Conservation (phyloP, 2,329 filamentous ascomycete genomes). For the Monosporascus sp. region DNA sequence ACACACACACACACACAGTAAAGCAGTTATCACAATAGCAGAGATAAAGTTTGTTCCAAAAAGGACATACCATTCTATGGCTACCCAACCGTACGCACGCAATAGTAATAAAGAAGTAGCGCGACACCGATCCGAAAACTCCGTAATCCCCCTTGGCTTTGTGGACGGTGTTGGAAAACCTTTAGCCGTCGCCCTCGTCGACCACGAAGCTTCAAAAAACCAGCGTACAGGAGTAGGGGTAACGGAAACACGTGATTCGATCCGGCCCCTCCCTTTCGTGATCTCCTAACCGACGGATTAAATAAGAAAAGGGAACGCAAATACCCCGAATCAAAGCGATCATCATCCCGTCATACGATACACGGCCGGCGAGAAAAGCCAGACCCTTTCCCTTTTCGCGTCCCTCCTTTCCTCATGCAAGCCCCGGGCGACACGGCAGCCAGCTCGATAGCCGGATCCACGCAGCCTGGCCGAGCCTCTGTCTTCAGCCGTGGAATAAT, state of each 20-base stretch:
- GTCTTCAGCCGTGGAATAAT: conserved; percentile 5
- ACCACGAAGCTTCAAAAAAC: too few relatives aligned
- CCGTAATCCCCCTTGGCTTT: too few relatives aligned
- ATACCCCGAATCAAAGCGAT: neutral
- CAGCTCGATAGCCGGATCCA: neutral
- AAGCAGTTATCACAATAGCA: neutral
- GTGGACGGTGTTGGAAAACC: too few relatives aligned
- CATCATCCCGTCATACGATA: neutral
- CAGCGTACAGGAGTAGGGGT: too few relatives aligned
- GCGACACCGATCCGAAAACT: too few relatives aligned
- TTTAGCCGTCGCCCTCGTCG: too few relatives aligned
- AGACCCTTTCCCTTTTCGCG: neutral
- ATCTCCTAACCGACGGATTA: too few relatives aligned
- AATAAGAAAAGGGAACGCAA: neutral
- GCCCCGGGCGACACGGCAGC: neutral
- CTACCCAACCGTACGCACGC: neutral
- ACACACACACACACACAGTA: neutral
- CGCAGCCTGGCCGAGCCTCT: too few relatives aligned
- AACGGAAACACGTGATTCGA: too few relatives aligned
- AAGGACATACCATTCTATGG: neutral
- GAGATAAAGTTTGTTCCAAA: neutral
- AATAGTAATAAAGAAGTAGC: too few relatives aligned
- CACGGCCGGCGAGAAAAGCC: neutral
- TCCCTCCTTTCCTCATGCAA: neutral
- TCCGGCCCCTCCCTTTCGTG: too few relatives aligned